phyloP scores from a whole-genome alignment of 2,329 filamentous ascomycete genomes.

The Chaetomium strumarium region DNA sequence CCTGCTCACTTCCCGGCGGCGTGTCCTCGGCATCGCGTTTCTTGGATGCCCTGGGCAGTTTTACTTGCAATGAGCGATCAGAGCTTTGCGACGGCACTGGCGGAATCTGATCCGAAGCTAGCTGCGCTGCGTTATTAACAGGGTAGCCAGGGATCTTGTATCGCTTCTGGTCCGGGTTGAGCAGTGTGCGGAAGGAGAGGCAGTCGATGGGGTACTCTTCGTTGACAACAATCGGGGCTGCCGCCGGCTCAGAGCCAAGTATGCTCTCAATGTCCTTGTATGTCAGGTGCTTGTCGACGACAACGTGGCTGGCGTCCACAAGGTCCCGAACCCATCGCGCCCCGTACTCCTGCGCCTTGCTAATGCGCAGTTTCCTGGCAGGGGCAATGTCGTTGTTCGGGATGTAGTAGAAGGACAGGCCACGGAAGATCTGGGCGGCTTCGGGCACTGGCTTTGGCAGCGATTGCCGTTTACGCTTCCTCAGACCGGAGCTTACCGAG shows the following conservation, averaged over 20 bases:
- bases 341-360: conserved; percentile 68
- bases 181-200: conserved; percentile 49
- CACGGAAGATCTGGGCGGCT: conserved; percentile 52
- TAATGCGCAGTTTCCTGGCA: conserved; percentile 63
- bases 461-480: conserved; percentile 43
- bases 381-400: conserved; percentile 71
- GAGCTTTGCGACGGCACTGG: conserved; percentile 18
- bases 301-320: conserved; percentile 63
- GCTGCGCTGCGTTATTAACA: neutral
- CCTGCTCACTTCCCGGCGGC: conserved; percentile 20
- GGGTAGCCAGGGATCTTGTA: conserved; percentile 54
- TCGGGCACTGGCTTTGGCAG: conserved; percentile 44
- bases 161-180: conserved; percentile 52
- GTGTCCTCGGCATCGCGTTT: conserved; percentile 34
- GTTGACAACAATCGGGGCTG: conserved; percentile 51
- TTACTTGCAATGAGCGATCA: conserved; percentile 42
- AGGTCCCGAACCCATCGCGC: conserved; percentile 62
- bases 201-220: conserved; percentile 66
- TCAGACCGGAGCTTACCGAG: conserved; percentile 27
- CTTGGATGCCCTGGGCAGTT: conserved; percentile 36
- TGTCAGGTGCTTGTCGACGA: conserved; percentile 65
- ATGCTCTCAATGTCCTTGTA: conserved; percentile 56
- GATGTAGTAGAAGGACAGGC: conserved; percentile 67
- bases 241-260: conserved; percentile 7
- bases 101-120: neutral